Conservation (phyloP, 805 yeast species). For the Kockiozyma suomiensis region DNA sequence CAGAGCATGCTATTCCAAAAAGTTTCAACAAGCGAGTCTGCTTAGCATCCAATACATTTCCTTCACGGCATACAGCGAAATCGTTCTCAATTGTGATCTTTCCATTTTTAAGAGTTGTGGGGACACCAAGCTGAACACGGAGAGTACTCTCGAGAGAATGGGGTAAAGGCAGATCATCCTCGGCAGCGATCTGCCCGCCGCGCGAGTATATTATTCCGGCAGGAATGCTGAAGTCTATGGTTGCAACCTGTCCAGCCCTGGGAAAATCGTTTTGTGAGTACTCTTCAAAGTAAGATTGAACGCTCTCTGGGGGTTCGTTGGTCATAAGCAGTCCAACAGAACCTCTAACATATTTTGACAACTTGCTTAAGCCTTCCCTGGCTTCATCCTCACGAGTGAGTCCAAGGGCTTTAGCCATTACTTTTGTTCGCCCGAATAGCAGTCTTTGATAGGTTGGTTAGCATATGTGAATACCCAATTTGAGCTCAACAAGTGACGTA, state of each 20-base stretch:
- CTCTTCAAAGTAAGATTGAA: slow-evolving; percentile 79
- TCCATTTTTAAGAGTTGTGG: slow-evolving; percentile 88
- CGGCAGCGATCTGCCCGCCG: slow-evolving; percentile 87
- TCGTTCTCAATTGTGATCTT: slow-evolving; percentile 78
- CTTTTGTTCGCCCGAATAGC: slow-evolving; percentile 89
- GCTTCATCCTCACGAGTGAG: slow-evolving; percentile 86
- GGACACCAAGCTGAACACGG: slow-evolving; percentile 79
- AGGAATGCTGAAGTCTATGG: slow-evolving; percentile 82
- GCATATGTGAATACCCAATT: neutral
- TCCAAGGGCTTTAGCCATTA: slow-evolving; percentile 90
- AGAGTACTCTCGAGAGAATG: slow-evolving; percentile 93
- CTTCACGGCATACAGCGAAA: slow-evolving; percentile 75
- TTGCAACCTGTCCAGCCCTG: slow-evolving; percentile 83
- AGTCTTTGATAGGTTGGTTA: slow-evolving; percentile 45
- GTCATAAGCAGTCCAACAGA: slow-evolving; percentile 88
- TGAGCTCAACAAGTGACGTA: neutral
- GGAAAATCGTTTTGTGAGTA: slow-evolving; percentile 82
- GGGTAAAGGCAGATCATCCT: slow-evolving; percentile 95
- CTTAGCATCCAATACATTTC: slow-evolving; percentile 80
- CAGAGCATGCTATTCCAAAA: slow-evolving; percentile 93
- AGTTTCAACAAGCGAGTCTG: slow-evolving; percentile 91
- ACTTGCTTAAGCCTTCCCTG: slow-evolving; percentile 74
- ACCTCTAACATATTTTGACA: slow-evolving; percentile 60
- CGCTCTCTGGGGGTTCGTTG: slow-evolving; percentile 84
- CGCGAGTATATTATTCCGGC: slow-evolving; percentile 90